Evolutionary conservation across 1,284 basidiomycete species (phyloP).

Genomic region (Sporisorium graminicola): DNA sequence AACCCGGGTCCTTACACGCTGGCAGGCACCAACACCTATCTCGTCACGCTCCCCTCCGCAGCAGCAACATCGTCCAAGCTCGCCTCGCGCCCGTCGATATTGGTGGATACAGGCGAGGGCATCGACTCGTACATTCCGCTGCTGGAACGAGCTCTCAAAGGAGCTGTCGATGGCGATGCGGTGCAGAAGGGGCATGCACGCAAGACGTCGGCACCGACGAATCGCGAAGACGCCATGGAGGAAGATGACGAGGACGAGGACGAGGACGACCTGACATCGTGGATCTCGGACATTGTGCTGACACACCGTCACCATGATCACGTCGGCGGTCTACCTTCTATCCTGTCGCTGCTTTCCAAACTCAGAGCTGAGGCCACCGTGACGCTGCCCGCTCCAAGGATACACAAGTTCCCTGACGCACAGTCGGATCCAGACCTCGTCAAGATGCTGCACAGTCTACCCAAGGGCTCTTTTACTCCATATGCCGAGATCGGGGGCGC

Average conservation of each 20-base stretch:
- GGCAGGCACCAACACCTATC: slow-evolving; percentile 91
- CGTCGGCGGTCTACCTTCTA: slow-evolving; percentile 79
- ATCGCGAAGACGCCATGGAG: slow-evolving; percentile 20
- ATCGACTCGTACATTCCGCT: slow-evolving; percentile 78
- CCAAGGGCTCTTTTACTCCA: slow-evolving; percentile 83
- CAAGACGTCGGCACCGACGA: not conserved
- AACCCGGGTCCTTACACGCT: slow-evolving; percentile 92
- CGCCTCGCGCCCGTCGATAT: slow-evolving; percentile 76
- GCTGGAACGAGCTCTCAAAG: slow-evolving; percentile 76
- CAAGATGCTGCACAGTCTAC: slow-evolving; percentile 82
- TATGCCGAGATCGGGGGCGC: slow-evolving; percentile 16
- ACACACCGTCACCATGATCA: slow-evolving; percentile 94
- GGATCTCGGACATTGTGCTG: slow-evolving; percentile 78
- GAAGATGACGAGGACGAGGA: slow-evolving; percentile 37
- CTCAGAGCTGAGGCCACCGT: slow-evolving; percentile 53
- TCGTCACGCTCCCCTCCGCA: slow-evolving; percentile 74
- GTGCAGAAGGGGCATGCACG: not conserved
- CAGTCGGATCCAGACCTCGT: slow-evolving; percentile 79
- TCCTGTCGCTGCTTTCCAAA: slow-evolving; percentile 78
- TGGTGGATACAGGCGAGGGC: slow-evolving; percentile 91
- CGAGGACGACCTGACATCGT: slow-evolving; percentile 48
- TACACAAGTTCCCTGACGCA: slow-evolving; percentile 71
- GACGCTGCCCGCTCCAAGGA: slow-evolving; percentile 68
- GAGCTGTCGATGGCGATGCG: slow-evolving; percentile 24
- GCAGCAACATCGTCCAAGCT: slow-evolving; percentile 57